These are phyloP conservation scores for Bruguiera hainesii DNA, from an alignment of 441 rosid species.

Conservation along the genomic window DNA sequence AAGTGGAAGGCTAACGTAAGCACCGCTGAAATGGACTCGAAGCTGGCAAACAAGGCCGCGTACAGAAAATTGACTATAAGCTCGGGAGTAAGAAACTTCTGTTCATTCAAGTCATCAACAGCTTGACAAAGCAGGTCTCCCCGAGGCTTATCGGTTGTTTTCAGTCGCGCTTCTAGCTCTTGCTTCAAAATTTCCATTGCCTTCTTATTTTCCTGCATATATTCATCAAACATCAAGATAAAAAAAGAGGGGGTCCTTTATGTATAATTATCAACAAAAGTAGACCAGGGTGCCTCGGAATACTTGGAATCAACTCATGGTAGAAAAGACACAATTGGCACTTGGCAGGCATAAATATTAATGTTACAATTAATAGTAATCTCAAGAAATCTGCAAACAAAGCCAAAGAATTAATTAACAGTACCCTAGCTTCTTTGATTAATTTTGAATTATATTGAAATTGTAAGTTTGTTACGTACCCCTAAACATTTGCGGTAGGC, in stretches of 20 bases:
- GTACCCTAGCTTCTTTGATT: neutral
- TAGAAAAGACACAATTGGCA: too few species aligned
- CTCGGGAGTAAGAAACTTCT: conserved; percentile 29
- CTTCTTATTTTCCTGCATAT: conserved; percentile 17
- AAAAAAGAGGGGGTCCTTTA: neutral
- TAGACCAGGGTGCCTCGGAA: too few species aligned
- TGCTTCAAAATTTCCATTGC: conserved; percentile 6
- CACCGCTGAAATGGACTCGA: conserved; percentile 20
- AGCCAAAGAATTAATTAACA: too few species aligned
- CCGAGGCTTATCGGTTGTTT: conserved; percentile 8
- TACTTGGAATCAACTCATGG: too few species aligned
- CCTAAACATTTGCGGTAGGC: conserved; percentile 23
- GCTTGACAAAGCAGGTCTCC: conserved; percentile 26
- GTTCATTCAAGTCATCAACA: conserved; percentile 16
- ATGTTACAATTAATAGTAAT: too few species aligned
- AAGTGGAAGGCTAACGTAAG: conserved; percentile 24
- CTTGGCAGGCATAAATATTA: too few species aligned
- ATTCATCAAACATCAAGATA: too few species aligned
- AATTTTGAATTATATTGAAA: neutral
- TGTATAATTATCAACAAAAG: too few species aligned
- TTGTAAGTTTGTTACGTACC: conserved; percentile 12
- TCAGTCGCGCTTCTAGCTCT: conserved; percentile 15
- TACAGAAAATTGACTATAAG: conserved; percentile 16
- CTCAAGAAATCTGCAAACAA: too few species aligned
- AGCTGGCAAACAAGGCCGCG: conserved; percentile 14